A percentile compares a stretch with the other conserved stretches of the same genome.
Evolutionary conservation across 2,329 filamentous ascomycete genomes (phyloP).

Genomic region (Exophiala spinifera): DNA sequence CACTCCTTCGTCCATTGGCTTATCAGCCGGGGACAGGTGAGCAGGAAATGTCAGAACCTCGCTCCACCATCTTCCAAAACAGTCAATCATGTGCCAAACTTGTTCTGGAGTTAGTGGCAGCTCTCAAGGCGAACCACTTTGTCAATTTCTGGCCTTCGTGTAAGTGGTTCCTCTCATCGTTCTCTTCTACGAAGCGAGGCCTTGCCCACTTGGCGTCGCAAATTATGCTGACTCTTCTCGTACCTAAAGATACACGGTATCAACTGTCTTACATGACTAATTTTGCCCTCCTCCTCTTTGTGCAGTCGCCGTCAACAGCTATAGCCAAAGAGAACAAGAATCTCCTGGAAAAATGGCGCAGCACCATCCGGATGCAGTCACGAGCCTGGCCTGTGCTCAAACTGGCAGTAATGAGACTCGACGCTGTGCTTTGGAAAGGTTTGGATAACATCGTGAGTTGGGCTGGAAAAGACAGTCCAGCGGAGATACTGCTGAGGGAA

Average conservation of each 20-base stretch:
- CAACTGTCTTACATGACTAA: conserved; percentile 16
- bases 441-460: conserved; percentile 9
- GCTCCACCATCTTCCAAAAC: conserved; percentile 14
- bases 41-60: conserved; percentile 4
- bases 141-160: conserved; percentile 16
- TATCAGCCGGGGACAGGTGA: conserved; percentile 6
- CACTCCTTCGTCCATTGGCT: conserved; percentile 12
- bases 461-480: conserved; percentile 11
- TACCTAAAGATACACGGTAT: conserved; percentile 10
- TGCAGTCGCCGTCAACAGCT: conserved; percentile 11
- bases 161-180: conserved; percentile 7
- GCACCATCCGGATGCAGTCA: conserved; percentile 13
- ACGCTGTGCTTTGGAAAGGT: conserved; percentile 12
- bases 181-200: not conserved
- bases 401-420: conserved; percentile 13
- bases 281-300: conserved; percentile 12
- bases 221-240: conserved; percentile 5
- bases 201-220: not conserved
- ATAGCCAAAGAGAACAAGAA: conserved; percentile 10
- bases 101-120: conserved; percentile 10
- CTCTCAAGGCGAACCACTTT: conserved; percentile 12
- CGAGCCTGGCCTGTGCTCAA: conserved; percentile 15
- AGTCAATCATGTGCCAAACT: conserved; percentile 14
- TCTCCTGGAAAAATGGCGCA: conserved; percentile 12
- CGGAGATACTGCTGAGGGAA: conserved; percentile 28